Evolutionary conservation across 805 yeast species (phyloP), one percentile per base, ranked within the genome.

Genomic region (Kluyveromyces dobzhanskii): DNA sequence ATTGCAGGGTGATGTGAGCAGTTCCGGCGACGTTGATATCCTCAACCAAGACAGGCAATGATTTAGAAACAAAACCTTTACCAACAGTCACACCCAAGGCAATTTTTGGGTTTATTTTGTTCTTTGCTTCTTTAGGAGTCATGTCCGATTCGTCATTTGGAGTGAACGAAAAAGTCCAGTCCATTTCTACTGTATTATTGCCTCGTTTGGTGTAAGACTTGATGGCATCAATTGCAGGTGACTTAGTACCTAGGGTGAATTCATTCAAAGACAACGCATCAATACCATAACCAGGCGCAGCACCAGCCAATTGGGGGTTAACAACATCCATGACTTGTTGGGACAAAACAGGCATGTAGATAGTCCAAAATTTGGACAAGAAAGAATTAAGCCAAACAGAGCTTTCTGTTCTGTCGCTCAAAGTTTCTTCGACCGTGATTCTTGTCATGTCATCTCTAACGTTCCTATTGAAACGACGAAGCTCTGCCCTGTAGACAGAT

Each of bases 71-170:
- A 50, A 84, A 75, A 28, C 85, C 85, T 53, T 83, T 84, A 58
- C 94, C 94, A 40, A 84, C 68, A 36, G 85, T 78, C 27, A 84
- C 82, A 46, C 90, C 92, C 35, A 84, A 63, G 1, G 86, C 85
- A 44, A 84, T 85, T 55, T 81, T 83, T 5, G 94, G 94, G 53
- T 79, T 82, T 43, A 82, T 66, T 56, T 80, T 81, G 58, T 75
- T 74, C 48, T 70, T 74, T 46, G 80, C 71, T 62, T 84, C 85
- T 46, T 73, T 75, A 49, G 76, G 78, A 35, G 94, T 84, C 92
- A 84, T 82, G 56, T 79, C 86, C 45, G 80, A 85, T 21, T 84
- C 78, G 60, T 84, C 88, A 57, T 76, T 80, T 30, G 94, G 94
- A 35, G 88, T 73, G 54, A 84, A 84, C 4, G 80, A 77, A 52